Base-by-base conservation (phyloP, 805 yeast species). In the Candida insectorum region DNA sequence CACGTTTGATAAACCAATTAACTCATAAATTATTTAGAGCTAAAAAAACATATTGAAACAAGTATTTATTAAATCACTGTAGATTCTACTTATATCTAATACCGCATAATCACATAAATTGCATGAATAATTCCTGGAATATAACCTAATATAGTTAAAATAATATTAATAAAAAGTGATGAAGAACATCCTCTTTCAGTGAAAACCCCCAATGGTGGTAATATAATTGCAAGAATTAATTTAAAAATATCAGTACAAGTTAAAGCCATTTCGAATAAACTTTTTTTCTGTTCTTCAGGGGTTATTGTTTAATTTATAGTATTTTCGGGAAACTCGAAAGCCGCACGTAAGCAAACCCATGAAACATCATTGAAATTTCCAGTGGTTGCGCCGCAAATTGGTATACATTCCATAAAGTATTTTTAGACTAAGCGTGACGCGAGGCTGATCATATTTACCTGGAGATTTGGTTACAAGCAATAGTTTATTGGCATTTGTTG, bases 1-100 rank as follows among this genome's bases (percentile, higher is more conserved):
- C 43, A 84, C 96, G 33, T 88, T 79, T 60, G 91, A 75, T 58
- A 87, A 89, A 73, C 86, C 97, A 58, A 77, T 91, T 65, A 89
- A 91, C 78, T 82, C 79, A 49, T 85, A 77, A 39, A 17, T 6
- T 26, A n/a, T 6, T 6, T 6, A 26, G 19, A 25, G 11, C 11
- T 20, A 20, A 20, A 20, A 20, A 20, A 20, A 20, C 23, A 20
- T 20, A 11, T 20, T 11, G 11, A 8, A 20, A 20, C 23, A 20
- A 20, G 11, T 20, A 20, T 8, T 20, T 20, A 20, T 20, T 24
- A 11, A 10, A 6, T 8, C 10, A 8, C 7, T 12, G n/a, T 12
- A 24, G n/a, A 8, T 24, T 9, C 6, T 11, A 9, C 7, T 11
- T 9, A 26, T 6, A 6, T 5, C 19, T 26, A 34, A 22, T 34